Evolutionary conservation across 208 protist genomes (phyloP), one percentile per base, ranked within the genome.

Genomic region (Wallacemonas sp.): DNA sequence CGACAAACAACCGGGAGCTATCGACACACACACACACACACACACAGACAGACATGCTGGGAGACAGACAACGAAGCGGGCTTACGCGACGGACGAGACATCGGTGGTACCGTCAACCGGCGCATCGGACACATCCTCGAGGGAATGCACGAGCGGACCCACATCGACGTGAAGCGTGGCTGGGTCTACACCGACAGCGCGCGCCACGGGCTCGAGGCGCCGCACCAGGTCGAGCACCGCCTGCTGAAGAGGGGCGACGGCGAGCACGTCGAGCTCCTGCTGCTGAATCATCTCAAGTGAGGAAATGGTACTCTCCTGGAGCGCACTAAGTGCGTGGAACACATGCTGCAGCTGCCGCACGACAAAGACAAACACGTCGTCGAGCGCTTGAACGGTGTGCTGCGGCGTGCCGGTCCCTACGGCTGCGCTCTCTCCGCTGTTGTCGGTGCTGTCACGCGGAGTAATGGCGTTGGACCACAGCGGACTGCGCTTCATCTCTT

Each of bases 211-310:
- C 24, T 57, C 24, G 13, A 88, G 30, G 12, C 53, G 34, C 13
- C n/a, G 32, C 9, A 73, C 58, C 33, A 82, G 76, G 15, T 70
- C 54, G 19, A 76, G 27, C 12, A 85, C 72, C 1, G 82, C 73
- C 39, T 70, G 65, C 39, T 79, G 73, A 24, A 89, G 46, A 13
- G 44, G 46, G 30, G 65, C 57, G 19, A 93, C 30, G 12, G 74
- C 37, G 10, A 67, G 48, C 15, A 82, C 37, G 41, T 79, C 81
- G 42, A 86, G 67, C 67, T 91, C 84, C 30, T 91, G 84, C 48
- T 83, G 75, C 69, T 94, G 77, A 27, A 94, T 27, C 27, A 94
- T 58, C 58, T 91, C 82, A 19, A 94, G 68, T 50, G 82, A 87
- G 8, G 72, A 73, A 2, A 89, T 45, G 0, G 79, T 78, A 37